phyloP scores from a whole-genome alignment of 1,284 basidiomycete genomes.

The Ustanciosporium gigantosporum region DNA sequence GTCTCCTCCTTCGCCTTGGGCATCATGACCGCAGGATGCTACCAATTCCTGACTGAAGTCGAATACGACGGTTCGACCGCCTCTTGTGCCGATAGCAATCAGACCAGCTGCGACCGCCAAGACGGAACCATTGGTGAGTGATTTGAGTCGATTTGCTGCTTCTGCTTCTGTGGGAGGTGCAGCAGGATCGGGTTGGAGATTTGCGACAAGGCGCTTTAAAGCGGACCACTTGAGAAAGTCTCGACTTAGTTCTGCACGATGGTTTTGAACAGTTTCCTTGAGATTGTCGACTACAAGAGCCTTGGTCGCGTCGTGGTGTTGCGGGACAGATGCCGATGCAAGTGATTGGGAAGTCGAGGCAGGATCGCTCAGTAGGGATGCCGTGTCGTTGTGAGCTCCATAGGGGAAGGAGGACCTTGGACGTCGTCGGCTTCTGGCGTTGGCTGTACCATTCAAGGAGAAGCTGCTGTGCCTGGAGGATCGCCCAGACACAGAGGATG shows the following conservation, averaged over 20 bases:
- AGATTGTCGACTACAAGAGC: constrained; percentile 2
- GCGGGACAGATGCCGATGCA: neutral
- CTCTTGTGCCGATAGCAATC: constrained; percentile 83
- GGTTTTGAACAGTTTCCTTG: constrained; percentile 25
- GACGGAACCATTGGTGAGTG: constrained; percentile 78
- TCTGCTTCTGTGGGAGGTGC: too few species aligned
- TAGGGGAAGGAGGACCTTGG: constrained; percentile 25
- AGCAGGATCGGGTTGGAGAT: constrained; percentile 68
- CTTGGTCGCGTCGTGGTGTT: neutral
- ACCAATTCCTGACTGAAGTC: constrained; percentile 75
- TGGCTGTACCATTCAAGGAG: too few species aligned
- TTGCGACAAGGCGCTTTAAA: constrained; percentile 69
- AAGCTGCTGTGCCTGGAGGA: too few species aligned
- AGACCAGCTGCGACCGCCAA: constrained; percentile 79
- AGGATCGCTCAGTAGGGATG: constrained; percentile 17
- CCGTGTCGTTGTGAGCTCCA: constrained; percentile 11
- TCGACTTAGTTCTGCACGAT: constrained; percentile 62
- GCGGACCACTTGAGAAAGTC: constrained; percentile 79
- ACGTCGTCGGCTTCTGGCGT: too few species aligned
- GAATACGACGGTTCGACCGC: constrained; percentile 79
- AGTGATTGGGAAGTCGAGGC: constrained; percentile 7
- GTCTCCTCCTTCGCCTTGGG: constrained; percentile 58
- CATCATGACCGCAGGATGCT: constrained; percentile 38
- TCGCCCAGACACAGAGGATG: too few species aligned
- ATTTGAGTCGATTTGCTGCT: too few species aligned